Percentiles rank a stretch among this genome's conserved stretches.
Conservation (phyloP, 495 filamentous ascomycete species). For the Oidiodendron maius region DNA sequence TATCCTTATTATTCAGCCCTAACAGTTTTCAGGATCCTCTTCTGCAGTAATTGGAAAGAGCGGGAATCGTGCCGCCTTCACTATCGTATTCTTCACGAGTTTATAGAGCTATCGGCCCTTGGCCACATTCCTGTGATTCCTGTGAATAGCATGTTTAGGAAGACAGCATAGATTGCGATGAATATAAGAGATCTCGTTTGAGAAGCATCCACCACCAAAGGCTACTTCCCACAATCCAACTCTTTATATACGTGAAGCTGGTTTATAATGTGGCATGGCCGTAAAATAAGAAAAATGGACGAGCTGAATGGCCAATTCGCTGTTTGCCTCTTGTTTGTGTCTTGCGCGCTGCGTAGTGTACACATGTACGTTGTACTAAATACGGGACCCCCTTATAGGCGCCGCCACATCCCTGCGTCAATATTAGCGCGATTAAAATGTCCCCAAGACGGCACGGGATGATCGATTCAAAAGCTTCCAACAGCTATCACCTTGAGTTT, state of each 20-base stretch:
- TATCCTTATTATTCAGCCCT: constrained; percentile 15
- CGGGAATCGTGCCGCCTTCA: not conserved
- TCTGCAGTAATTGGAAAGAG: constrained; percentile 18
- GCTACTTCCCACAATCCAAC: no score
- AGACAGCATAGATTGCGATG: not conserved
- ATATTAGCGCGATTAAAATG: not conserved
- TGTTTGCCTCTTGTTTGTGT: no score
- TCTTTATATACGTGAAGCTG: no score
- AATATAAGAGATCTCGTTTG: not conserved
- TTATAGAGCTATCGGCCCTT: not conserved
- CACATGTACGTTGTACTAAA: no score
- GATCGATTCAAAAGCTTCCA: no score
- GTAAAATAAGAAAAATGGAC: no score
- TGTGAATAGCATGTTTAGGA: not conserved
- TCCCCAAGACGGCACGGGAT: not conserved
- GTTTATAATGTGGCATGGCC: no score
- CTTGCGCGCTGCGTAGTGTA: no score
- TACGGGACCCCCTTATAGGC: not conserved
- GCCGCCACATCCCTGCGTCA: not conserved
- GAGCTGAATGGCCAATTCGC: no score
- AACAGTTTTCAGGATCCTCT: constrained; percentile 23
- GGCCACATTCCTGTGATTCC: not conserved
- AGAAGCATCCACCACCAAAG: no score
- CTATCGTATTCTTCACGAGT: not conserved
- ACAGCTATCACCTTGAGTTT: no score